Evolutionary conservation across 2,329 filamentous ascomycete species (phyloP).

Genomic region (Talaromyces sp.): DNA sequence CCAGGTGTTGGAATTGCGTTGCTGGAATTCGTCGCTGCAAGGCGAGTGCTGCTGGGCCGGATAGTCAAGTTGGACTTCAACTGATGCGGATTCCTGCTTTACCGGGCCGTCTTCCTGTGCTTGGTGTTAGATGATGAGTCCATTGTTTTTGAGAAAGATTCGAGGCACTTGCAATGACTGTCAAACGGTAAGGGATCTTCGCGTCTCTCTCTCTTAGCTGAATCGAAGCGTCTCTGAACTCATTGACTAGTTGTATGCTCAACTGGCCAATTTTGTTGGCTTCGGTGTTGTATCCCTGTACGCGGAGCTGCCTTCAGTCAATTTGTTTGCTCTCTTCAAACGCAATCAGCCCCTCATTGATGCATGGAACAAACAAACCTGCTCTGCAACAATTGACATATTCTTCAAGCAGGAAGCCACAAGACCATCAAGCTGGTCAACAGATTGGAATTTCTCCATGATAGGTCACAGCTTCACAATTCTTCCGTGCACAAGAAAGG

Average conservation of each 20-base stretch:
- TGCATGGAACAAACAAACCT: background rate
- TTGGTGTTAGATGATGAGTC: background rate
- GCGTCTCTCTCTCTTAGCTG: conserved; percentile 11
- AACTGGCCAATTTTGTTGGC: conserved; percentile 23
- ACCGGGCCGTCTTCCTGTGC: background rate
- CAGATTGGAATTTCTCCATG: background rate
- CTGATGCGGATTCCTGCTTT: background rate
- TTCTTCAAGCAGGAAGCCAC: background rate
- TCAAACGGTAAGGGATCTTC: background rate
- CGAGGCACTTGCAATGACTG: background rate
- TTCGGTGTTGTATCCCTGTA: background rate
- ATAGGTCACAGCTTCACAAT: background rate
- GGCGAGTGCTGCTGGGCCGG: background rate
- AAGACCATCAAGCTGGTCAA: background rate
- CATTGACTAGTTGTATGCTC: conserved; percentile 17
- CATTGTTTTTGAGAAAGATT: background rate
- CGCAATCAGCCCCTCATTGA: background rate
- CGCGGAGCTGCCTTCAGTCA: conserved; percentile 3
- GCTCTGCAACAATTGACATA: background rate
- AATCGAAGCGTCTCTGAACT: conserved; percentile 18
- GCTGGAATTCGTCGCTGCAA: background rate
- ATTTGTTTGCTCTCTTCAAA: background rate
- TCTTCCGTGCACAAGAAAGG: background rate
- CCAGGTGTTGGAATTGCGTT: background rate
- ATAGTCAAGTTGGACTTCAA: background rate